These are phyloP conservation scores for Pezicula radicicola DNA, from an alignment of 2,329 filamentous ascomycete species.

Conservation along the genomic window DNA sequence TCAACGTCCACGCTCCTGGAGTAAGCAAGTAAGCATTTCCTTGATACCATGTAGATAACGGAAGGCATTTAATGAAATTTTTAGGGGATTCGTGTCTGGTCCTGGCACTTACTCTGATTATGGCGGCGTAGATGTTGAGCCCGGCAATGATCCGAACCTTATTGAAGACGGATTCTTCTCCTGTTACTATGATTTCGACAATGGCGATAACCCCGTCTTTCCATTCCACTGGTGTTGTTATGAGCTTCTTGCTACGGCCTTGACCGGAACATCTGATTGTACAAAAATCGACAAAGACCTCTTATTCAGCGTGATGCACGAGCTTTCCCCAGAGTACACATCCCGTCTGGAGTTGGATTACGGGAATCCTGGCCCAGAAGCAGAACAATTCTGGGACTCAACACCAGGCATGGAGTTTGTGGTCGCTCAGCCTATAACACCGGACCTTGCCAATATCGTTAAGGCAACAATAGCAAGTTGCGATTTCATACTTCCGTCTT, in stretches of 20 bases:
- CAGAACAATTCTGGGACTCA: slow-evolving; percentile 2
- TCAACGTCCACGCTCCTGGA: not conserved
- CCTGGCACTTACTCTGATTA: slow-evolving; percentile 1
- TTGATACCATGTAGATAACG: not conserved
- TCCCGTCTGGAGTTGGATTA: not conserved
- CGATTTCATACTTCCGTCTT: slow-evolving; percentile 2
- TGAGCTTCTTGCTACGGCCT: slow-evolving; percentile 1
- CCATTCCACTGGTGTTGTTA: slow-evolving; percentile 9
- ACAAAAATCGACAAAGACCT: not conserved
- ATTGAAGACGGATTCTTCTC: not conserved
- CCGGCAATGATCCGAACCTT: slow-evolving; percentile 1
- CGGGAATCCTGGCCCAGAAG: not conserved
- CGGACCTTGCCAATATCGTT: not conserved
- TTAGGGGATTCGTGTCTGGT: slow-evolving; percentile 1
- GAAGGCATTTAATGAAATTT: not conserved
- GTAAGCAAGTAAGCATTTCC: slow-evolving; percentile 1
- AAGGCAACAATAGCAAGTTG: not conserved
- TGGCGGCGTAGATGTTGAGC: not conserved
- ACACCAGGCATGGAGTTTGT: not conserved
- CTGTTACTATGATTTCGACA: not conserved
- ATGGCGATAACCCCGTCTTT: not conserved
- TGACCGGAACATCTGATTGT: not conserved
- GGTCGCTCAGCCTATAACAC: not conserved
- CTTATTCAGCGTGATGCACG: not conserved
- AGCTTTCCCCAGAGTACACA: not conserved